Base-by-base conservation (phyloP, 2,329 filamentous ascomycete genomes). In the Acrocalymma vagum region DNA sequence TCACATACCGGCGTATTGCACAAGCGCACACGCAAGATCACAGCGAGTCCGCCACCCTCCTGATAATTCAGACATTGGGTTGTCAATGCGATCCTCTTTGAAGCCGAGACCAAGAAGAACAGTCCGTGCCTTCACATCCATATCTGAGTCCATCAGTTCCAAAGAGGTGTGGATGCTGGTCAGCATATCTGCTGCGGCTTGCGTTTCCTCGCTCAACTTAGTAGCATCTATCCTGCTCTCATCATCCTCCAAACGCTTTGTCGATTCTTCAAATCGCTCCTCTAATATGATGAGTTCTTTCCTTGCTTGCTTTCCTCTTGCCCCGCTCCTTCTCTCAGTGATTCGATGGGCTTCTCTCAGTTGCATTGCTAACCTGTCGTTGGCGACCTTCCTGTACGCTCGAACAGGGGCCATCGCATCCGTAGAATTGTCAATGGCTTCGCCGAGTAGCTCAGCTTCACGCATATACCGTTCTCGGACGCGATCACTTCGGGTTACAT, bases 301-400 rank as follows among this genome's bases (percentile, higher is more conserved):
- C n/a, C 89, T 78, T 0, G 89, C 89, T 45, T 86, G 80, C 62
- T 87, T 73, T 0, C 90, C 90, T 27, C 90, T 74, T 2, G 87
- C 81, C 22, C 90, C 90, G 58, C 88, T 93, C 35, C 88, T 77
- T 26, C 90, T 71, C 27, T 83, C 77, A 6, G 89, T 88, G 60
- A 90, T 84, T 52, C 91, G 88, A 58, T 89, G 84, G 1, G 85
- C 79, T 14, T 85, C 78, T 40, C 87, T 88, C 3, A 91, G 72
- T 6, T 82, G 78, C 55, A 80, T 78, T 51, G 82, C 78, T 24
- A 87, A 73, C 15, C 83, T 77, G 47, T 84, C 78, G 55, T 88
- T 80, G 17, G 79, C 80, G 17, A 92, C 68, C 34, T 75, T 75
- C 14, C 88, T 79, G 23, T 87, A 73, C 0, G 84, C 82, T 11